These are phyloP conservation scores for Saksenaea vasiformis DNA, from an alignment of 371 early-diverging fungal species.

Conservation along the genomic window DNA sequence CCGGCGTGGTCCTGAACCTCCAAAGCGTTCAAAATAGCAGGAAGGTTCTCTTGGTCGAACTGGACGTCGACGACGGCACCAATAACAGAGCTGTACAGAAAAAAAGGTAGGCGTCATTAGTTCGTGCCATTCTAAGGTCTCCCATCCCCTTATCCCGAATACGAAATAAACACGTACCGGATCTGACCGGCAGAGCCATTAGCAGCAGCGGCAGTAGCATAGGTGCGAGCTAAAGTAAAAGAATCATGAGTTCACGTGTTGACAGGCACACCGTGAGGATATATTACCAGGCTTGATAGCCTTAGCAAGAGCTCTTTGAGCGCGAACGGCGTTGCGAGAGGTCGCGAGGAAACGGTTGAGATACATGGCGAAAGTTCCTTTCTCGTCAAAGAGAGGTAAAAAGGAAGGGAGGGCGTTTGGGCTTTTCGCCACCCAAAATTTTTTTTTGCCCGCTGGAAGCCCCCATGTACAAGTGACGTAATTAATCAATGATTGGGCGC, in stretches of 20 bases:
- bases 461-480: no score
- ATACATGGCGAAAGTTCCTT: slow-evolving; percentile 8
- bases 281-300: slow-evolving; percentile 19
- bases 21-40: slow-evolving; percentile 96
- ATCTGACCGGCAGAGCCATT: slow-evolving; percentile 34
- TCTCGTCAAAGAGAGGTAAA: not conserved
- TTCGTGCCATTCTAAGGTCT: not conserved
- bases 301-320: slow-evolving; percentile 17
- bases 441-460: not conserved
- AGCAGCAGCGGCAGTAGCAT: slow-evolving; percentile 30
- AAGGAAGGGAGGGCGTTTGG: not conserved
- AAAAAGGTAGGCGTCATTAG: not conserved
- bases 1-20: slow-evolving; percentile 86
- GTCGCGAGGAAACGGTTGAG: slow-evolving; percentile 26
- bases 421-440: not conserved
- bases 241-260: not conserved
- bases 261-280: not conserved
- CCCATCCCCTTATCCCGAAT: not conserved
- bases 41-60: slow-evolving; percentile 90
- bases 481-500: no score
- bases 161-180: slow-evolving; percentile 31
- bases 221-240: slow-evolving; percentile 13
- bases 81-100: slow-evolving; percentile 68
- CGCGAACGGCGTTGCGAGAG: slow-evolving; percentile 28
- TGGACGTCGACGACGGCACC: slow-evolving; percentile 99